Conservation (phyloP, 495 filamentous ascomycete species). For the Lasiosphaeris hirsuta region DNA sequence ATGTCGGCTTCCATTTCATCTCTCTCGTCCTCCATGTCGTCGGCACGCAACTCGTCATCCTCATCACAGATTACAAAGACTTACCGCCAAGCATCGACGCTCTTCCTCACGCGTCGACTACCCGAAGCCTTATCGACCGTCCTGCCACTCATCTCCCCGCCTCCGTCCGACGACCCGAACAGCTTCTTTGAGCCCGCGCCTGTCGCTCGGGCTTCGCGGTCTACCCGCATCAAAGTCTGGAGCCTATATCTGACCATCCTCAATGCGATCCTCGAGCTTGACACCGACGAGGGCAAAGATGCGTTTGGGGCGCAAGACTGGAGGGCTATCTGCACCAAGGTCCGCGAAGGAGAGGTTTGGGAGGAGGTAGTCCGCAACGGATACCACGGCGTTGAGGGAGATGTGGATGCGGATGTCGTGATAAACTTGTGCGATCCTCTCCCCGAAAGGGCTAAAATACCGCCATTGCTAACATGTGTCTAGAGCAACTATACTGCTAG, state of each 20-base stretch:
- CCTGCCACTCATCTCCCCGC: slow-evolving; percentile 67
- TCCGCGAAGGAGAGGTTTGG: slow-evolving; percentile 85
- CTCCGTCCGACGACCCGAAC: slow-evolving; percentile 31
- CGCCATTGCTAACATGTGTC: not conserved
- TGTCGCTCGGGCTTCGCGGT: slow-evolving; percentile 67
- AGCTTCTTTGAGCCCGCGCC: slow-evolving; percentile 54
- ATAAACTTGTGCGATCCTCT: slow-evolving; percentile 71
- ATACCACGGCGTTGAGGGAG: slow-evolving; percentile 81
- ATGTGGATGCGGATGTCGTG: slow-evolving; percentile 92
- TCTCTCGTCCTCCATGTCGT: slow-evolving; percentile 42
- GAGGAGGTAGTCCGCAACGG: slow-evolving; percentile 83
- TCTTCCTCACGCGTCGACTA: slow-evolving; percentile 89
- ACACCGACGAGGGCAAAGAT: slow-evolving; percentile 83
- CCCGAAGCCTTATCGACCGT: slow-evolving; percentile 82
- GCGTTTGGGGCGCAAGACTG: slow-evolving; percentile 81
- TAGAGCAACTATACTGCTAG: slow-evolving; percentile 80
- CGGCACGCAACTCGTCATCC: slow-evolving; percentile 52
- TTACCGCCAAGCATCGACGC: slow-evolving; percentile 84
- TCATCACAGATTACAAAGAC: slow-evolving; percentile 70
- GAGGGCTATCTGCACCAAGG: slow-evolving; percentile 73
- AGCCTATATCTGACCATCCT: slow-evolving; percentile 91
- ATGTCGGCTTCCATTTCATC: slow-evolving; percentile 49
- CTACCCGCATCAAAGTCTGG: slow-evolving; percentile 91
- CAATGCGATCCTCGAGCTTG: slow-evolving; percentile 84
- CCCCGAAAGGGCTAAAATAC: too few relatives aligned